phyloP scores from a whole-genome alignment of 2,329 filamentous ascomycete species.

The Ceratocystis eucalypticola region DNA sequence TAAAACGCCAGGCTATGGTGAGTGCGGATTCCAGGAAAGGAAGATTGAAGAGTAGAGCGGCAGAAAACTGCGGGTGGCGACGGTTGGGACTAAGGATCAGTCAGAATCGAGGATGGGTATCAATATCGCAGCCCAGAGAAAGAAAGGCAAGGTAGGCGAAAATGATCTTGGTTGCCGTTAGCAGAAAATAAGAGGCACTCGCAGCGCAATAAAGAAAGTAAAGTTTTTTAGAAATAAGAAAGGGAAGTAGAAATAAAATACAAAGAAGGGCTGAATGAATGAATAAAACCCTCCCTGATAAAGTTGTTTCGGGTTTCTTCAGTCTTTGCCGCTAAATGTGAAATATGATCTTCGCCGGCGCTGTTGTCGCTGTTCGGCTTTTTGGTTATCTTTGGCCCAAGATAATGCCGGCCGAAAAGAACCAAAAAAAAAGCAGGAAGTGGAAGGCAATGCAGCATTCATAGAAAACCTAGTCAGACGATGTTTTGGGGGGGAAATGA shows the following conservation, averaged over 20 bases:
- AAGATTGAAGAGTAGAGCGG: background rate
- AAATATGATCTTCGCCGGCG: background rate
- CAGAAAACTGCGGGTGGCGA: background rate
- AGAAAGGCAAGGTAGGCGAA: background rate
- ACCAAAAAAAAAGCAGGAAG: background rate
- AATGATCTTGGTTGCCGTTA: background rate
- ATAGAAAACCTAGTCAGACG: background rate
- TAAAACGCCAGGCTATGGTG: background rate
- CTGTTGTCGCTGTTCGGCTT: background rate
- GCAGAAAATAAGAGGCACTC: background rate
- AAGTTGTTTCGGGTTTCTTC: background rate
- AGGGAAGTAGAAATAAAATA: background rate
- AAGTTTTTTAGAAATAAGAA: background rate
- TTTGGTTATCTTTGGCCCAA: background rate
- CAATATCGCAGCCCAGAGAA: background rate
- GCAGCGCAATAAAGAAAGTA: background rate
- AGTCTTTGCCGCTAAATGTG: background rate
- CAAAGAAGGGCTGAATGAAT: background rate
- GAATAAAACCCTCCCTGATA: background rate
- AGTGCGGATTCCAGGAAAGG: background rate
- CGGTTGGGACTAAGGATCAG: background rate
- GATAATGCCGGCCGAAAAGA: conserved; percentile 1
- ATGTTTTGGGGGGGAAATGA: background rate
- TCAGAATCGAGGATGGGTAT: background rate
- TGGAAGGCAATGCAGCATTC: background rate